Conservation (phyloP, 2,329 filamentous ascomycete genomes). For the Cladosporium halotolerans region DNA sequence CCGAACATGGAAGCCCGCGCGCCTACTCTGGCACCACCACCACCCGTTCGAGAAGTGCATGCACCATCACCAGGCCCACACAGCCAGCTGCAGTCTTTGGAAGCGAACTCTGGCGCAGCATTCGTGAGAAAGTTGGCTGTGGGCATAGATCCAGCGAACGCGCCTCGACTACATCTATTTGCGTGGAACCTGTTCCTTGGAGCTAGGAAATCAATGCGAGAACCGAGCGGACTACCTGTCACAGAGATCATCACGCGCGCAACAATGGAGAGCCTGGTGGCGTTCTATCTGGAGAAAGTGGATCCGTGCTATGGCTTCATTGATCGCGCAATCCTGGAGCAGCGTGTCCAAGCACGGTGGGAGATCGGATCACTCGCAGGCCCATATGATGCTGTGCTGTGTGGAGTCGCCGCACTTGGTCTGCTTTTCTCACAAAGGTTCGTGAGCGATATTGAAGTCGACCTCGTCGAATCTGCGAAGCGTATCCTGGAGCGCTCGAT, state of each 20-base stretch:
- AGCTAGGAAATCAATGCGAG: slow-evolving; percentile 11
- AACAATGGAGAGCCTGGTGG: slow-evolving; percentile 39
- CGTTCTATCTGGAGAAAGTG: slow-evolving; percentile 46
- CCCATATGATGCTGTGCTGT: slow-evolving; percentile 43
- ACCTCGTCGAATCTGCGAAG: slow-evolving; percentile 42
- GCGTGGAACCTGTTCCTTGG: slow-evolving; percentile 44
- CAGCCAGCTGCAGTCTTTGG: slow-evolving; percentile 34
- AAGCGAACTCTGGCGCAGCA: slow-evolving; percentile 50
- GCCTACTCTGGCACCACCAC: not conserved
- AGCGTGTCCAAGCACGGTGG: slow-evolving; percentile 32
- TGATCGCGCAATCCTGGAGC: slow-evolving; percentile 25
- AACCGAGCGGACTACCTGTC: slow-evolving; percentile 27
- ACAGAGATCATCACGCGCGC: slow-evolving; percentile 40
- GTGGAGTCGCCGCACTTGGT: slow-evolving; percentile 49
- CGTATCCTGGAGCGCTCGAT: slow-evolving; percentile 34
- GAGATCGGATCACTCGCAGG: slow-evolving; percentile 14
- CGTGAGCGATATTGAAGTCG: slow-evolving; percentile 34
- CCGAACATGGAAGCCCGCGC: not conserved
- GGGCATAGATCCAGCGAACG: slow-evolving; percentile 45
- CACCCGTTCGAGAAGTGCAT: slow-evolving; percentile 1
- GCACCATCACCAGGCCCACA: slow-evolving; percentile 6
- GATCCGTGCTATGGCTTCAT: slow-evolving; percentile 47
- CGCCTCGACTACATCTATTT: slow-evolving; percentile 46
- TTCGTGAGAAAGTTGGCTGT: slow-evolving; percentile 47
- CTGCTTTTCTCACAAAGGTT: slow-evolving; percentile 43